Conservation (phyloP, 768 basidiomycete species). For the Tricholoma furcatifolium region DNA sequence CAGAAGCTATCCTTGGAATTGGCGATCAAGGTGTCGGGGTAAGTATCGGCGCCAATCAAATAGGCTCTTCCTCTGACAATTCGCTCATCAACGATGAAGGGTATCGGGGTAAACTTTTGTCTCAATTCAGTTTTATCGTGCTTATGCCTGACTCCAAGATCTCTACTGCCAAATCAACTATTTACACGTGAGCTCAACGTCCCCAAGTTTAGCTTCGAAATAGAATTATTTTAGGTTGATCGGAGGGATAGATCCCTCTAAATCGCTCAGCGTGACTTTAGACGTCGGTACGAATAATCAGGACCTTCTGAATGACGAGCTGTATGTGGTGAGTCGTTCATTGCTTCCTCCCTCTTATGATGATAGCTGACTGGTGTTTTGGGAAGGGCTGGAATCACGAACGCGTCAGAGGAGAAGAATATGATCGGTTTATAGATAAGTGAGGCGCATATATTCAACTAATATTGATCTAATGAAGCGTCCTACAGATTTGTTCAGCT, state of each 20-base stretch:
- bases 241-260: conserved; percentile 63
- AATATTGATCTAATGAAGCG: neutral
- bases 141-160: conserved; percentile 42
- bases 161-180: conserved; percentile 73
- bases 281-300: conserved; percentile 82
- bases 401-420: conserved; percentile 70
- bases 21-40: conserved; percentile 67
- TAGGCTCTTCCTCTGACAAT: conserved; percentile 3
- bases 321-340: conserved; percentile 59
- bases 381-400: conserved; percentile 68
- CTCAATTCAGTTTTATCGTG: neutral
- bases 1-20: conserved; percentile 81
- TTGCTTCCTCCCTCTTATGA: neutral
- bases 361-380: neutral
- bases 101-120: conserved; percentile 45
- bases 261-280: conserved; percentile 56
- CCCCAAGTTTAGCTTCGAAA: neutral
- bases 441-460: conserved; percentile 24
- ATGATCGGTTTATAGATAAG: conserved; percentile 79
- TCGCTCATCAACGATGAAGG: conserved; percentile 23
- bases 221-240: conserved; percentile 42
- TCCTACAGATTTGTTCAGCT: conserved; percentile 66
- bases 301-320: conserved; percentile 54
- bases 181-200: conserved; percentile 54
- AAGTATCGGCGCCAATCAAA: conserved; percentile 25